These are phyloP conservation scores for Penicillium antarcticum DNA, from an alignment of 495 filamentous ascomycete genomes.

Conservation along the genomic window DNA sequence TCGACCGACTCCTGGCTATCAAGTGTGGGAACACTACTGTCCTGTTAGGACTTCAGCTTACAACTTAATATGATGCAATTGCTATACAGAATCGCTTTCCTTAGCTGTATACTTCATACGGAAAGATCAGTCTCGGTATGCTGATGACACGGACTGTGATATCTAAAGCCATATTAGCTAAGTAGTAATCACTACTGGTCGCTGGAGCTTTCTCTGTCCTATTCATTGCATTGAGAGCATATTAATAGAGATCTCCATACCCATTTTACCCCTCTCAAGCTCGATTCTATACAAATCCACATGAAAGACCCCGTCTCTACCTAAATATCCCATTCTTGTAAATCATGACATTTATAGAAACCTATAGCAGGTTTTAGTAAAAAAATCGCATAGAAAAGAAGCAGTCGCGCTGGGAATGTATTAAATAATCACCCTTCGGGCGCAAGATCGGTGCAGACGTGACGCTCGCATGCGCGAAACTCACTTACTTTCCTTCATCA, in stretches of 20 bases:
- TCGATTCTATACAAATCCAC: not conserved
- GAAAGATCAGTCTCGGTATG: too few species aligned
- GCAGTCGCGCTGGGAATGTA: conserved; percentile 11
- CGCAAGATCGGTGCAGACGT: conserved; percentile 28
- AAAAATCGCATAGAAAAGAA: conserved; percentile 1
- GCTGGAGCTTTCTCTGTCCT: too few species aligned
- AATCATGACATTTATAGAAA: not conserved
- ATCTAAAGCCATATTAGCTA: too few species aligned
- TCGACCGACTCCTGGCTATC: too few species aligned
- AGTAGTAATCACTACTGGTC: too few species aligned
- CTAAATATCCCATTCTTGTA: not conserved
- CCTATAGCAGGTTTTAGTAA: not conserved
- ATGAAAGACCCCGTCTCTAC: not conserved
- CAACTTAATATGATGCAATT: too few species aligned
- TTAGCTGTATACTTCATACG: too few species aligned
- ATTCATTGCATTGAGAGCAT: not conserved
- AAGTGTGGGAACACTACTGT: too few species aligned
- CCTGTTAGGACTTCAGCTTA: too few species aligned
- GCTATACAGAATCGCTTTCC: too few species aligned
- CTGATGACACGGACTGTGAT: too few species aligned
- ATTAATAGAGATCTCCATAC: not conserved
- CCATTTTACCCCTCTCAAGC: not conserved
- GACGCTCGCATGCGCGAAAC: conserved; percentile 27
- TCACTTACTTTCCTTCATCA: conserved; percentile 25
- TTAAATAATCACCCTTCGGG: conserved; percentile 19